Percentiles rank a stretch among this genome's conserved stretches.
phyloP scores from a whole-genome alignment of 257 asterid genomes.

The Penstemon eatonii region DNA sequence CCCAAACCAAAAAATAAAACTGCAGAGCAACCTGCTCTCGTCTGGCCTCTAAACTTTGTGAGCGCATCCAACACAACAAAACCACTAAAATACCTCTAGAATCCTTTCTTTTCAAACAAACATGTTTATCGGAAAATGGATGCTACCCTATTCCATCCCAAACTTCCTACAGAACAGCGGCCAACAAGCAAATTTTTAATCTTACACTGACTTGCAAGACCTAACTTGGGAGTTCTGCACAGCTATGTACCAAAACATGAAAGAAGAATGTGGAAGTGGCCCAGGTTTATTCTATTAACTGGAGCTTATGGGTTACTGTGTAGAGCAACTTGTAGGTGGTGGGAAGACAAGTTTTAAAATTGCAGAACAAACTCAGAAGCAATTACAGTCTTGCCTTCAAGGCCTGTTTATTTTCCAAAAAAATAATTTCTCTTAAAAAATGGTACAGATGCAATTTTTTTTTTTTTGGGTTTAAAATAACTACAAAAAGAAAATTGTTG shows the following conservation, averaged over 20 bases:
- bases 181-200: neutral
- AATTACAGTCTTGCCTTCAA: neutral
- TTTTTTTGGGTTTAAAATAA: neutral
- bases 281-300: too few relatives aligned
- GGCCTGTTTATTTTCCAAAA: neutral
- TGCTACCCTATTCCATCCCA: neutral
- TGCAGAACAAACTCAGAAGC: neutral
- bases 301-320: neutral
- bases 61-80: neutral
- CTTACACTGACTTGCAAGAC: neutral
- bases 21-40: neutral
- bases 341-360: neutral
- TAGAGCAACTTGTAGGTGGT: neutral
- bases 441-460: neutral
- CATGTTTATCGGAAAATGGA: neutral
- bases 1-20: neutral
- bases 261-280: neutral
- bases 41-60: neutral
- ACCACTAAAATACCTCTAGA: neutral
- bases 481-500: neutral
- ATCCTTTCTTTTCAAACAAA: neutral
- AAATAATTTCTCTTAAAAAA: neutral
- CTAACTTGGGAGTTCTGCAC: neutral
- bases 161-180: neutral
- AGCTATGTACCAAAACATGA: neutral